Evolutionary conservation across 345 rosid species (phyloP).

Genomic region (Lepidium didymum): DNA sequence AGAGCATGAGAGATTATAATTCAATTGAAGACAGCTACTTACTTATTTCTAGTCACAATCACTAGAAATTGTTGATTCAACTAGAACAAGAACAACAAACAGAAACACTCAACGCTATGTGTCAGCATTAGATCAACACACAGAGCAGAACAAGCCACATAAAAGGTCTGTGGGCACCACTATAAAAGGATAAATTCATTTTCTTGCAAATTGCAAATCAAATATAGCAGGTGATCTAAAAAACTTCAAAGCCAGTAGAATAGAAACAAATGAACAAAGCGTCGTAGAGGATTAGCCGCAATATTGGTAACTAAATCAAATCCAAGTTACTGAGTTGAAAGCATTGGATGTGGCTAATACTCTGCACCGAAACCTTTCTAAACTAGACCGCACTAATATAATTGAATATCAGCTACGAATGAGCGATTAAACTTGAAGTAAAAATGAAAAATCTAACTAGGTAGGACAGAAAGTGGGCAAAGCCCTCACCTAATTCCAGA

Average conservation of each 20-base stretch:
- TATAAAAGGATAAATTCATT: background rate
- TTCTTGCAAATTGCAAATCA: background rate
- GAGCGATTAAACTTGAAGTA: background rate
- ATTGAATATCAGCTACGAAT: background rate
- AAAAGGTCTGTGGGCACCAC: background rate
- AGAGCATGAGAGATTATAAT: conserved; percentile 7
- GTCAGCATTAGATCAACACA: background rate
- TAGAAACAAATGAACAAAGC: background rate
- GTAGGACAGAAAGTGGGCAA: background rate
- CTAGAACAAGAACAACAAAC: background rate
- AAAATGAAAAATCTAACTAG: background rate
- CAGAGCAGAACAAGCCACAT: background rate
- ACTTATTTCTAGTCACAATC: background rate
- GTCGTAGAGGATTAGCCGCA: background rate
- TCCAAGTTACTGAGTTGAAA: background rate
- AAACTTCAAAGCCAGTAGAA: background rate
- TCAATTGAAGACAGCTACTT: background rate
- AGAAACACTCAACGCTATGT: background rate
- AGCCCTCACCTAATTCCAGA: conserved; percentile 74
- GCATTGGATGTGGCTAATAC: background rate
- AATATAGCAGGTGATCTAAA: background rate
- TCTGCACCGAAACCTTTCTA: background rate
- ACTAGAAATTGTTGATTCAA: background rate
- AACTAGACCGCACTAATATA: background rate
- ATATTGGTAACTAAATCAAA: background rate